Conservation (phyloP, 2,329 filamentous ascomycete genomes). For the Botrytis medusae region DNA sequence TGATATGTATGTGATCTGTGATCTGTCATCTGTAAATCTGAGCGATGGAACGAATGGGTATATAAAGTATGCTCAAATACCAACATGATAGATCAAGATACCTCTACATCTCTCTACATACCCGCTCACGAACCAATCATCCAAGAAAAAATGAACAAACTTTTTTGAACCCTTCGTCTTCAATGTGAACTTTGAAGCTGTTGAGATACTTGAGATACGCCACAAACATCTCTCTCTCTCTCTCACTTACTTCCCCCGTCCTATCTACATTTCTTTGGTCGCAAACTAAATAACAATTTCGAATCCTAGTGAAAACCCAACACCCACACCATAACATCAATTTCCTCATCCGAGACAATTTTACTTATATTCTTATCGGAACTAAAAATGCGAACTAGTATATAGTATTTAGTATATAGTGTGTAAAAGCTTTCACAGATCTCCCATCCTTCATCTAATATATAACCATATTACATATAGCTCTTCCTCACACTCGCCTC, state of each 20-base stretch:
- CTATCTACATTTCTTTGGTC: too few relatives aligned
- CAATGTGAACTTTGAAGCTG: not conserved
- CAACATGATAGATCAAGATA: not conserved
- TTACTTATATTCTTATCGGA: not conserved
- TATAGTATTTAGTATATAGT: not conserved
- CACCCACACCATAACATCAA: not conserved
- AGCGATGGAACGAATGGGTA: not conserved
- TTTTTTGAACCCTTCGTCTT: too few relatives aligned
- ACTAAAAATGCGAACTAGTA: not conserved
- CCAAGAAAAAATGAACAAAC: not conserved
- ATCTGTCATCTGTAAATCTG: not conserved
- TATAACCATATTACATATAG: not conserved
- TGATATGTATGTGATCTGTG: not conserved
- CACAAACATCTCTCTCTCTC: not conserved
- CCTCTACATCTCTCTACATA: not conserved
- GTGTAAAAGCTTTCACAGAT: not conserved
- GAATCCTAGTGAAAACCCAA: not conserved
- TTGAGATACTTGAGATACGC: not conserved
- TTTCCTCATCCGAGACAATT: not conserved
- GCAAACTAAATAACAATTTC: too few relatives aligned
- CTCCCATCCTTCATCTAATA: not conserved
- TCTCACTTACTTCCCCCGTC: too few relatives aligned
- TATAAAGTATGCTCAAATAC: not conserved
- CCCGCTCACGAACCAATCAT: not conserved
- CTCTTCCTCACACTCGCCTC: not conserved